These are phyloP conservation scores for Botrytis deweyae DNA, from an alignment of 2,329 filamentous ascomycete genomes.

Conservation along the genomic window DNA sequence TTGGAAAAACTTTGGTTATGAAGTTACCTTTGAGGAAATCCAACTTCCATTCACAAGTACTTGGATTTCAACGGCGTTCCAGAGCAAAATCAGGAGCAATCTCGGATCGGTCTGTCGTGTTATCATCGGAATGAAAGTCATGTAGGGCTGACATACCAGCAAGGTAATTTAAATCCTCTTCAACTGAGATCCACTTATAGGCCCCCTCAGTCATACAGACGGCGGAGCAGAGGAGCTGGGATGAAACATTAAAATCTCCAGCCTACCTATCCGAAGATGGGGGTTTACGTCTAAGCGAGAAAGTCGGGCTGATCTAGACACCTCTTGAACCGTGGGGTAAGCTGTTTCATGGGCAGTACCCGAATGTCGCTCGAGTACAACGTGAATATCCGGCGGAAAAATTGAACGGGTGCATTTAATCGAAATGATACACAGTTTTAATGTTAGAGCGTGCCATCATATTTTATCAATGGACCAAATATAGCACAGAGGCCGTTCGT, in stretches of 20 bases:
- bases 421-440: neutral
- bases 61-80: neutral
- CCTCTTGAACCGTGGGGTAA: neutral
- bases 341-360: neutral
- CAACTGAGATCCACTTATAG: neutral
- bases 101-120: neutral
- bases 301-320: neutral
- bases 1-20: neutral
- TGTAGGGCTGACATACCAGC: neutral
- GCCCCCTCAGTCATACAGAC: neutral
- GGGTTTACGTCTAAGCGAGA: neutral
- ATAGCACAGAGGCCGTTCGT: neutral
- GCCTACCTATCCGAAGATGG: conserved; percentile 4
- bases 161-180: neutral
- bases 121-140: neutral
- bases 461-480: neutral
- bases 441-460: neutral
- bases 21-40: neutral
- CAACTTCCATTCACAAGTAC: neutral
- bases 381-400: neutral
- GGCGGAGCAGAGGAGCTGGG: neutral
- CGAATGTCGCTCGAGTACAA: neutral
- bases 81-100: neutral
- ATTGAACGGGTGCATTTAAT: neutral
- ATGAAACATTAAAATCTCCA: conserved; percentile 1